Evolutionary conservation across 257 asterid genomes (phyloP).

Genomic region (Cordia subcordata): DNA sequence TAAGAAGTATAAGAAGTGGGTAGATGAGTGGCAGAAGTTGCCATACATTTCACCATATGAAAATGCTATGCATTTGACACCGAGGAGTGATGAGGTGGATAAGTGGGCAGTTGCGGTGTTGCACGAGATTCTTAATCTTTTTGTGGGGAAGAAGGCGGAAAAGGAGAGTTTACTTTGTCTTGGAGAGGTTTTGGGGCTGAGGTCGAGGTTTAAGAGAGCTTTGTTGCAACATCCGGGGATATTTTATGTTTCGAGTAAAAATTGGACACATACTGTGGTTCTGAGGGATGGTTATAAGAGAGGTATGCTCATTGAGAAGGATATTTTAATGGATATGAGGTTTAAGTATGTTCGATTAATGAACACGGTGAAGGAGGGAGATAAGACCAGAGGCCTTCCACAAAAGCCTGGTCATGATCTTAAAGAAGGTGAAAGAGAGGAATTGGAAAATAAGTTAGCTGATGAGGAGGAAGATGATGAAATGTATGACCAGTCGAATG

Average conservation of each 20-base stretch:
- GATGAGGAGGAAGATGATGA: conserved; percentile 40
- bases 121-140: conserved; percentile 77
- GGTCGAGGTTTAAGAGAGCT: conserved; percentile 76
- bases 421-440: conserved; percentile 32
- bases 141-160: conserved; percentile 77
- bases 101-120: conserved; percentile 72
- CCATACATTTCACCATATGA: conserved; percentile 76
- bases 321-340: conserved; percentile 59
- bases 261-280: conserved; percentile 64
- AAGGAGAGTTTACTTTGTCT: conserved; percentile 59
- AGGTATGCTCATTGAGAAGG: conserved; percentile 55
- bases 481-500: conserved; percentile 22
- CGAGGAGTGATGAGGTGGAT: conserved; percentile 64
- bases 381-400: conserved; percentile 20
- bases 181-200: conserved; percentile 79
- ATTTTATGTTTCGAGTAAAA: conserved; percentile 73
- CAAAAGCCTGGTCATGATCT: conserved; percentile 28
- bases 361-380: conserved; percentile 47
- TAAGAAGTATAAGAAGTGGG: conserved; percentile 79
- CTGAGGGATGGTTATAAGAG: conserved; percentile 77
- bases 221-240: conserved; percentile 84
- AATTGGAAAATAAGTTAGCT: conserved; percentile 14
- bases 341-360: conserved; percentile 56
- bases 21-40: conserved; percentile 86
- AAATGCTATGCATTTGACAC: conserved; percentile 48